Conservation (phyloP, 2,329 filamentous ascomycete genomes). For the Aspergillus fumigatiaffinis region DNA sequence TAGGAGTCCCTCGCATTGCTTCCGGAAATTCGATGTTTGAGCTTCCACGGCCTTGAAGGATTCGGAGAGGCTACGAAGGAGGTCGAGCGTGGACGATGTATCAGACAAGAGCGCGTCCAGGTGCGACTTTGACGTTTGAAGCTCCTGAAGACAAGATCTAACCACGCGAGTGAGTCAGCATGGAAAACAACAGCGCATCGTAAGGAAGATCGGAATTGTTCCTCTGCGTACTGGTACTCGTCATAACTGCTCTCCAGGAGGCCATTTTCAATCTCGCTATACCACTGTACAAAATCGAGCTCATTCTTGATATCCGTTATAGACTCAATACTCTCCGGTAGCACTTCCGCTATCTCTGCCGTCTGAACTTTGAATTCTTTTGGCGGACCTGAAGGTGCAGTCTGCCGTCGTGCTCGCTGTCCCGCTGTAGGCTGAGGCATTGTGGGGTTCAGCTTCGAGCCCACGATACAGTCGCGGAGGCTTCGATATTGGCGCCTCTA, state of each 20-base stretch:
- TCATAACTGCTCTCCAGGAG: conserved; percentile 79
- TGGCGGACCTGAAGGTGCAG: conserved; percentile 32
- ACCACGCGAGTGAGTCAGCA: conserved; percentile 6
- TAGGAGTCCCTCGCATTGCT: conserved; percentile 84
- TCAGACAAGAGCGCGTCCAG: conserved; percentile 74
- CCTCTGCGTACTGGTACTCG: conserved; percentile 64
- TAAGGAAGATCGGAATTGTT: not conserved
- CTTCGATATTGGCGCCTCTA: not conserved
- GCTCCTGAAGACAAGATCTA: conserved; percentile 75
- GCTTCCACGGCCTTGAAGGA: conserved; percentile 84
- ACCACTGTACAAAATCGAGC: conserved; percentile 58
- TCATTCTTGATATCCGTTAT: conserved; percentile 51
- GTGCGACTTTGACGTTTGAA: conserved; percentile 75
- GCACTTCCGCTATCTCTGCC: conserved; percentile 12
- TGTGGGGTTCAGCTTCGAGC: conserved; percentile 6
- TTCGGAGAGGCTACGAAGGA: conserved; percentile 74
- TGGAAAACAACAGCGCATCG: not conserved
- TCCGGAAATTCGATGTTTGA: conserved; percentile 89
- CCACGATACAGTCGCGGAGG: not conserved
- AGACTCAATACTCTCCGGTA: conserved; percentile 11
- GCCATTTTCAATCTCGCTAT: conserved; percentile 58
- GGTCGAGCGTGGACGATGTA: conserved; percentile 68
- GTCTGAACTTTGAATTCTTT: conserved; percentile 24
- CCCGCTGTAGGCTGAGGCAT: conserved; percentile 29
- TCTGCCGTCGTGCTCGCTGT: conserved; percentile 35